Conservation (phyloP, 2,329 filamentous ascomycete genomes). For the Pseudogymnoascus verrucosus region DNA sequence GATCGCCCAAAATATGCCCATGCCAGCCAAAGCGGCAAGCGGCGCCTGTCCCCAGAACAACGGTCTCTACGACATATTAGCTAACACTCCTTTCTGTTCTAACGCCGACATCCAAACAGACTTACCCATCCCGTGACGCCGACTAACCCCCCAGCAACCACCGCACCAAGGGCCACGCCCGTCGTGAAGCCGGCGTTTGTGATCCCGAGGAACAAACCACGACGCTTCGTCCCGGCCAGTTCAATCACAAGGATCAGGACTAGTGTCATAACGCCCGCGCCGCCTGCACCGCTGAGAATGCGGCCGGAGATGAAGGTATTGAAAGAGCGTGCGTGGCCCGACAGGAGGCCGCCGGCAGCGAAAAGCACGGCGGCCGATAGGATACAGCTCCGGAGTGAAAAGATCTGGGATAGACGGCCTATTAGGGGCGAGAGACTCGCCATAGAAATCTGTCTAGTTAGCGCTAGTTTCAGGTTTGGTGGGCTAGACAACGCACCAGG, state of each 20-base stretch:
- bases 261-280: slow-evolving; percentile 64
- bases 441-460: slow-evolving; percentile 40
- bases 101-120: slow-evolving; percentile 5
- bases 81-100: neutral
- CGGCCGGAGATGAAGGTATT: slow-evolving; percentile 60
- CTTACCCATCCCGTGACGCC: slow-evolving; percentile 62
- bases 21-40: slow-evolving; percentile 50
- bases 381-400: slow-evolving; percentile 59
- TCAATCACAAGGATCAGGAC: slow-evolving; percentile 71
- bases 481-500: slow-evolving; percentile 35
- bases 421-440: slow-evolving; percentile 57
- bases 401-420: slow-evolving; percentile 66
- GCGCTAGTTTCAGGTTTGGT: neutral
- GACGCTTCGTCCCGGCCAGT: slow-evolving; percentile 54
- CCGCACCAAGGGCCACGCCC: slow-evolving; percentile 63
- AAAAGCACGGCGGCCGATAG: slow-evolving; percentile 52
- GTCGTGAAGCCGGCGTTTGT: slow-evolving; percentile 66
- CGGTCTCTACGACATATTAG: slow-evolving; percentile 45
- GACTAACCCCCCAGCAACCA: slow-evolving; percentile 59
- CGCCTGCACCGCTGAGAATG: slow-evolving; percentile 59
- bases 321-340: slow-evolving; percentile 52
- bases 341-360: slow-evolving; percentile 55
- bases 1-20: slow-evolving; percentile 57
- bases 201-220: slow-evolving; percentile 67
- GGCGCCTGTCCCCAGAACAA: slow-evolving; percentile 69